phyloP scores from a whole-genome alignment of 768 basidiomycete species.

The Lenzites betulinus region DNA sequence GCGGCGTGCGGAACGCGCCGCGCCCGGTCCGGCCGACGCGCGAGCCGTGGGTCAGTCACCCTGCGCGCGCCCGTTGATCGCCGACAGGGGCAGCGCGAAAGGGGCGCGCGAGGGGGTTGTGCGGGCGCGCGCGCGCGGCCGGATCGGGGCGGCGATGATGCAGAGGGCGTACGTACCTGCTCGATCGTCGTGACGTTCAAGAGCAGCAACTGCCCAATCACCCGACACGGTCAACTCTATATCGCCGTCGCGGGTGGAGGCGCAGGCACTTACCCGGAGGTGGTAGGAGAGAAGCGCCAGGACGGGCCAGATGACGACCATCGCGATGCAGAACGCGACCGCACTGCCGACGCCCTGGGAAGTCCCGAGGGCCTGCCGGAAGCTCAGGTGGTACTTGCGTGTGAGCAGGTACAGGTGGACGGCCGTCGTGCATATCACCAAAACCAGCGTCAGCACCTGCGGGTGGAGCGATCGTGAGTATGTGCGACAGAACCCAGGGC shows the following conservation, averaged over 20 bases:
- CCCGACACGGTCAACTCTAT: conserved; percentile 4
- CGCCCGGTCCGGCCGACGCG: background rate
- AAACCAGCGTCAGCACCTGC: conserved; percentile 71
- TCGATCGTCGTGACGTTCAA: conserved; percentile 96
- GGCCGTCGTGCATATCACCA: conserved; percentile 82
- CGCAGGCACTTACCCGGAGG: conserved; percentile 62
- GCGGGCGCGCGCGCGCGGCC: conserved; percentile 11
- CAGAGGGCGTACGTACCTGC: conserved; percentile 56
- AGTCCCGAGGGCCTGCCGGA: conserved; percentile 44
- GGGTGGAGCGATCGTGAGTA: conserved; percentile 16
- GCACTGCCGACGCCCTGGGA: conserved; percentile 71
- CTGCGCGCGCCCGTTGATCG: conserved; percentile 3
- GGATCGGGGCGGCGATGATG: conserved; percentile 16
- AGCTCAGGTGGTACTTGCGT: conserved; percentile 47
- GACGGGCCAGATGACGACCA: conserved; percentile 82
- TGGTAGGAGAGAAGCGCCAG: conserved; percentile 81
- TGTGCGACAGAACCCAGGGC: conserved; percentile 10
- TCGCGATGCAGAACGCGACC: conserved; percentile 72
- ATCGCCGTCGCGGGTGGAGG: background rate
- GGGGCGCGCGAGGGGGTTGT: too few species aligned
- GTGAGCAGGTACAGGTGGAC: conserved; percentile 77
- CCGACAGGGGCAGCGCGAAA: conserved; percentile 13
- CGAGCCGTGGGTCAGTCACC: conserved; percentile 5
- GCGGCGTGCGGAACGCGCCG: background rate
- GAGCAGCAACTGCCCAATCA: conserved; percentile 60